Base-by-base conservation (phyloP, 371 early-diverging fungal genomes). In the Amoeboradix gromovi region DNA sequence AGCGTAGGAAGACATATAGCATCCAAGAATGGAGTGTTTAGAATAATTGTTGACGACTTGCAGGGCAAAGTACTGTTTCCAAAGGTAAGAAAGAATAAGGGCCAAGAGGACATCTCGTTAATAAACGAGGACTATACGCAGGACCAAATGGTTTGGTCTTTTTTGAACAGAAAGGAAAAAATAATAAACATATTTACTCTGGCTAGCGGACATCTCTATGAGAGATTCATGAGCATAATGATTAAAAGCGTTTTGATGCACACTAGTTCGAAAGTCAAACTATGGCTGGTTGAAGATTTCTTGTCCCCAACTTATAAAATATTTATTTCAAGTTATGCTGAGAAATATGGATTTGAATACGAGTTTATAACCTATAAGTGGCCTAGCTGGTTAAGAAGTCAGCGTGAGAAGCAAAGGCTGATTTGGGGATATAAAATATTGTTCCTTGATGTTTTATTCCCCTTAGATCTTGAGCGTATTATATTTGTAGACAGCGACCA, bases 391-490 rank as follows among this genome's bases (percentile, higher is more conserved):
- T 80, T 95, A 22, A 80, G 90, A 30, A 77, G 78, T 27, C 91
- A 93, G 75, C 84, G 83, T 0, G 94, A 92, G 75, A 94, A 94
- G 75, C 94, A 95, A 76, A 80, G 96, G 28, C 89, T 84, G 1
- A 93, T 95, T 70, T 95, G 96, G 96, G 96, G 91, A 68, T 93
- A 93, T 82, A 95, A 95, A 79, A 92, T 95, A 69, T 77, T 95
- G 72, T 95, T 94, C 77, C 77, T 95, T 70, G 96, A 95, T 76
- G 94, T 94, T 32, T 77, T 94, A 32, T 95, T 95, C 79, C 96
- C 96, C 12, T 78, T 94, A 31, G 80, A 81, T 70, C 76, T 94
- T n/a, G 89, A 92, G 69, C 88, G 89, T 69, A 90, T 95, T 29
- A 92, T 95, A 67, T 95, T 94, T 75, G 96, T 95, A 0, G 96